Evolutionary conservation across 306 rosid genomes (phyloP).

Genomic region (Dalbergia oliveri): DNA sequence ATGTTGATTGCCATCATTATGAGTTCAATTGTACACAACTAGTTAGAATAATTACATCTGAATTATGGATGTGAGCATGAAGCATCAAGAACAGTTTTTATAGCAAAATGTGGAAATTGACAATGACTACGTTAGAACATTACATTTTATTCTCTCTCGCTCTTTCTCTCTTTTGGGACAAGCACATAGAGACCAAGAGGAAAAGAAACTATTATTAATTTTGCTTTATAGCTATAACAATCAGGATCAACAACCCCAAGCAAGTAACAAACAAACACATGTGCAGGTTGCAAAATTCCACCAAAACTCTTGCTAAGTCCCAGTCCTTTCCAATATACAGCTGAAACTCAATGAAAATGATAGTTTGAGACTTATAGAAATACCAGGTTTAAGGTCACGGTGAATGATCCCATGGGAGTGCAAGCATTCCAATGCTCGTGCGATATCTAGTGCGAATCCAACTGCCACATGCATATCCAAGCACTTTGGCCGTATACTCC

Average conservation of each 20-base stretch:
- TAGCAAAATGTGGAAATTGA: background rate
- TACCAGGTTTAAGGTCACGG: constrained; percentile 97
- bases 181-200: no score
- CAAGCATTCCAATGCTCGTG: constrained; percentile 88
- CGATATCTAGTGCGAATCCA: constrained; percentile 87
- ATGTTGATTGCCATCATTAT: background rate
- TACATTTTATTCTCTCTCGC: no score
- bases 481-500: constrained; percentile 81
- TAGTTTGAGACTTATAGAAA: background rate
- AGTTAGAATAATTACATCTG: background rate
- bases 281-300: background rate
- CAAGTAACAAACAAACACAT: constrained; percentile 4
- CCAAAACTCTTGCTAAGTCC: background rate
- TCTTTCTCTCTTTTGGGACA: no score
- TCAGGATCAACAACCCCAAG: background rate
- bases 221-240: background rate
- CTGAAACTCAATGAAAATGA: constrained; percentile 25
- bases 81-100: background rate
- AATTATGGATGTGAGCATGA: background rate
- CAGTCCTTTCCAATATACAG: background rate
- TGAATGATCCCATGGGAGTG: constrained; percentile 97
- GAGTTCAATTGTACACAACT: background rate
- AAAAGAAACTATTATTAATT: no score
- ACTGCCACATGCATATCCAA: constrained; percentile 73
- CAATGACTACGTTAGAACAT: background rate